Conservation (phyloP, 1,139 yeast genomes). For the Pichia norvegensis region DNA sequence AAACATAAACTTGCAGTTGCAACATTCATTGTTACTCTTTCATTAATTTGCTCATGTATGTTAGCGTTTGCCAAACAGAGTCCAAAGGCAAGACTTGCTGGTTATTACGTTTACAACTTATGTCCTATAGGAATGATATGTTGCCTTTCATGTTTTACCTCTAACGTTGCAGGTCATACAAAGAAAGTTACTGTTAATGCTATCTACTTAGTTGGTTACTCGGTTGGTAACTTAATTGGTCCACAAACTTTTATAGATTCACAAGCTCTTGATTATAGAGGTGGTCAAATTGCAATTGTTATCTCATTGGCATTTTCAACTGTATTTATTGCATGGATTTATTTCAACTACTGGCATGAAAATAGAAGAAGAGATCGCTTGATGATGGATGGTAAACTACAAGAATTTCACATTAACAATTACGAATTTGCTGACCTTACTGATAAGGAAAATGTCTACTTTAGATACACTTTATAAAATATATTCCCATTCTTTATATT, state of each 20-base stretch:
- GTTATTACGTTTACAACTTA: slow-evolving; percentile 34
- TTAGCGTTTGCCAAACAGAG: slow-evolving; percentile 37
- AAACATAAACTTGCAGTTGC: slow-evolving; percentile 35
- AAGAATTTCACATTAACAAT: slow-evolving; percentile 25
- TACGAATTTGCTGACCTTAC: slow-evolving; percentile 47
- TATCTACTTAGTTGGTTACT: slow-evolving; percentile 45
- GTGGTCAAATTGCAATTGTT: slow-evolving; percentile 34
- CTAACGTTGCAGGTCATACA: slow-evolving; percentile 52
- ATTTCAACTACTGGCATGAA: slow-evolving; percentile 20
- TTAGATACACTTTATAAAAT: slow-evolving; percentile 30
- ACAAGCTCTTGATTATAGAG: slow-evolving; percentile 39
- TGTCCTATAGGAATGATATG: slow-evolving; percentile 40
- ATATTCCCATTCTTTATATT: too few species aligned
- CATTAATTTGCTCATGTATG: slow-evolving; percentile 38
- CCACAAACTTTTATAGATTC: slow-evolving; percentile 39
- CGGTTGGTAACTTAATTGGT: slow-evolving; percentile 59
- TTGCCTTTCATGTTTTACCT: slow-evolving; percentile 34
- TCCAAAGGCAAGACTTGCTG: slow-evolving; percentile 36
- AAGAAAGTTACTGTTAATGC: slow-evolving; percentile 45
- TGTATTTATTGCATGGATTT: slow-evolving; percentile 17
- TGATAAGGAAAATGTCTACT: slow-evolving; percentile 40
- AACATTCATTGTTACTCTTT: slow-evolving; percentile 31
- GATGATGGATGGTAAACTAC: slow-evolving; percentile 22
- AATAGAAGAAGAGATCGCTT: slow-evolving; percentile 27
- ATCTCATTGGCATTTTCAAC: slow-evolving; percentile 21